phyloP scores from a whole-genome alignment of 1,284 basidiomycete species.

The Microbotryum scabiosae region DNA sequence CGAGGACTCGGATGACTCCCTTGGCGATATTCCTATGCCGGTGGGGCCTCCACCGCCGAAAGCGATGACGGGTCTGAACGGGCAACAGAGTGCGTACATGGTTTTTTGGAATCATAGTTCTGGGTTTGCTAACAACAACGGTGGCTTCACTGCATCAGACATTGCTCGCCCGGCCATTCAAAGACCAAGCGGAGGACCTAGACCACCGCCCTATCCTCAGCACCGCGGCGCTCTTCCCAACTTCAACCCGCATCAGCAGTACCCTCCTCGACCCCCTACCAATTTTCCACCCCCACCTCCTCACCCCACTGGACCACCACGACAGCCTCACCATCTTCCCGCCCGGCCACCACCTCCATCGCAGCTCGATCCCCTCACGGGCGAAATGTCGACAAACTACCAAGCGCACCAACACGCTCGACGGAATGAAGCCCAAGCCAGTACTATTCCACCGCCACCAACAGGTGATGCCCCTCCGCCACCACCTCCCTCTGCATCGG shows the following conservation, averaged over 20 bases:
- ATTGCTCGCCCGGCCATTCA: not conserved
- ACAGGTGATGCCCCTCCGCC: conserved; percentile 24
- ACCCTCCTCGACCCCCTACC: conserved; percentile 28
- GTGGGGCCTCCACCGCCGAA: conserved; percentile 32
- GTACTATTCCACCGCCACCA: conserved; percentile 4
- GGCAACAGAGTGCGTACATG: not conserved
- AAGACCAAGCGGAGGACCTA: not conserved
- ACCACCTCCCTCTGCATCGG: conserved; percentile 4
- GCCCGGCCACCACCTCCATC: conserved; percentile 31
- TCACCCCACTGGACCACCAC: not conserved
- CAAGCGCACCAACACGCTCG: conserved; percentile 38
- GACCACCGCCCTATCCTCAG: conserved; percentile 15
- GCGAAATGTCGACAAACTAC: conserved; percentile 38
- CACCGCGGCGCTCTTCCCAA: conserved; percentile 17
- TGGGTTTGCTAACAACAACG: too few relatives aligned
- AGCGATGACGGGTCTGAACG: conserved; percentile 2
- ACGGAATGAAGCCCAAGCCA: conserved; percentile 21
- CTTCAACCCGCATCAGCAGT: conserved; percentile 14
- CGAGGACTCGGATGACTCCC: conserved; percentile 19
- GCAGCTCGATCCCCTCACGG: conserved; percentile 40
- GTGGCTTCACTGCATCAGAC: not conserved
- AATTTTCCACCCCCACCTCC: too few relatives aligned
- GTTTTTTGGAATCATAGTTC: too few relatives aligned
- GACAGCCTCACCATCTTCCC: conserved; percentile 8
- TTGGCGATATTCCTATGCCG: conserved; percentile 33